A percentile compares a stretch with the other conserved stretches of the same genome.
phyloP scores from a whole-genome alignment of 495 filamentous ascomycete genomes.

The Rhypophila decipiens region DNA sequence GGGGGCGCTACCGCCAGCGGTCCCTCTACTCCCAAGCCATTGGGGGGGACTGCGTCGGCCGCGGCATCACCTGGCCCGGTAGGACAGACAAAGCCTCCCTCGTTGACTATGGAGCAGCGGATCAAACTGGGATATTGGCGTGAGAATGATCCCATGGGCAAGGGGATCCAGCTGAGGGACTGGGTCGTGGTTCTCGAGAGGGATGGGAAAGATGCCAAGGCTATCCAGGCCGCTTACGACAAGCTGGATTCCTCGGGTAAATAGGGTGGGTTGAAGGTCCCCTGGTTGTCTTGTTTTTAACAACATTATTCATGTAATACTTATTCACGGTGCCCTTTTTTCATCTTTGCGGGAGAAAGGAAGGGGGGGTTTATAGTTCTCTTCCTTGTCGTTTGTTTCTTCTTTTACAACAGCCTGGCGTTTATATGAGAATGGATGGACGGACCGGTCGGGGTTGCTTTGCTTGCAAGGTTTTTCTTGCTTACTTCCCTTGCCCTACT shows the following conservation, averaged over 20 bases:
- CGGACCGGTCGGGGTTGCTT: too few species aligned
- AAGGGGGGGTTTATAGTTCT: too few species aligned
- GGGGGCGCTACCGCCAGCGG: slow-evolving; percentile 39
- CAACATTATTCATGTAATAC: not conserved
- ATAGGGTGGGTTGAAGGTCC: not conserved
- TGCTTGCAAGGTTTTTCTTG: too few species aligned
- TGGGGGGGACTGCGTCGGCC: too few species aligned
- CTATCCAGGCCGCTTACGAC: slow-evolving; percentile 48
- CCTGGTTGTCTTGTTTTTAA: not conserved
- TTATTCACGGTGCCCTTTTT: too few species aligned
- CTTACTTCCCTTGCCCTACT: too few species aligned
- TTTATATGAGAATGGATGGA: slow-evolving; percentile 3
- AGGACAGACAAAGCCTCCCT: slow-evolving; percentile 13
- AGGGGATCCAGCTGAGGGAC: slow-evolving; percentile 64
- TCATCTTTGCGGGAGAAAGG: not conserved
- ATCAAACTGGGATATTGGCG: slow-evolving; percentile 53
- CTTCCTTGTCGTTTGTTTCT: not conserved
- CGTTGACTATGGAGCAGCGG: slow-evolving; percentile 30
- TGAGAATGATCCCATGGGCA: slow-evolving; percentile 55
- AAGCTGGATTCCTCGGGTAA: slow-evolving; percentile 35
- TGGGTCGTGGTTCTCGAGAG: slow-evolving; percentile 58
- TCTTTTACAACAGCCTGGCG: slow-evolving; percentile 12
- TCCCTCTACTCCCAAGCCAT: slow-evolving; percentile 38
- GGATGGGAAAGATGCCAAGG: slow-evolving; percentile 49
- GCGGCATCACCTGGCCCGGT: slow-evolving; percentile 4